Base-by-base conservation (phyloP, 805 yeast species). In the Ogataea allantospora region DNA sequence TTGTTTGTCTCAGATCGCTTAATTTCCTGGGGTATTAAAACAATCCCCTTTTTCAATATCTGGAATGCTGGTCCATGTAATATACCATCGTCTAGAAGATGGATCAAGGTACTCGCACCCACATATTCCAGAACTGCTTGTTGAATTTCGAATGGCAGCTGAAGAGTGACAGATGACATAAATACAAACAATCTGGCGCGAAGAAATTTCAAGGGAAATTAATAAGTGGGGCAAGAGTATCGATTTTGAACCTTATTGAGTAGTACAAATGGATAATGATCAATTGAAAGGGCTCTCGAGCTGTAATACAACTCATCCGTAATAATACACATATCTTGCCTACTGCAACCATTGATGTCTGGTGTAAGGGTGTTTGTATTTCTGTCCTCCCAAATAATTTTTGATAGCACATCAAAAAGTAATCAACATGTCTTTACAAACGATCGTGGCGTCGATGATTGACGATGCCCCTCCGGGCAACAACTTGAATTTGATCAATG, bases 381-480 rank as follows among this genome's bases (percentile, higher is more conserved):
- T 10, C 12, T n/a, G 5, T 10, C n/a, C 15, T 9, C 8, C 23
- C 8, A 21, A 24, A 19, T 16, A 16, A 14, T 22, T 25, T n/a
- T 9, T 22, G 31, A 26, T 38, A 32, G 30, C 33, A 27, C 37
- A 32, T 30, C 26, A 20, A 38, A 26, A 38, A 29, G 39, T 35
- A n/a, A 6, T 20, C 34, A 27, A 16, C 33, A 50, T 50, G 50
- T 46, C 59, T 13, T 40, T 59, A 18, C 59, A 60, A 34, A 12
- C 51, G 6, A 55, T 64, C 20, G 50, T 64, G 11, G 46, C 53
- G 12, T 51, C 62, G 6, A 59, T 67, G 47, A 55, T 77, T 24
- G 50, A 56, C 20, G 81, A 77, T 37, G 71, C 80, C 3, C 81
- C 83, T 14, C 76, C 80, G 6, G 83, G 83, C 13, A 77, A 72